These are phyloP conservation scores for Penicillium brevicompactum DNA, from an alignment of 2,329 filamentous ascomycete species.

Conservation along the genomic window DNA sequence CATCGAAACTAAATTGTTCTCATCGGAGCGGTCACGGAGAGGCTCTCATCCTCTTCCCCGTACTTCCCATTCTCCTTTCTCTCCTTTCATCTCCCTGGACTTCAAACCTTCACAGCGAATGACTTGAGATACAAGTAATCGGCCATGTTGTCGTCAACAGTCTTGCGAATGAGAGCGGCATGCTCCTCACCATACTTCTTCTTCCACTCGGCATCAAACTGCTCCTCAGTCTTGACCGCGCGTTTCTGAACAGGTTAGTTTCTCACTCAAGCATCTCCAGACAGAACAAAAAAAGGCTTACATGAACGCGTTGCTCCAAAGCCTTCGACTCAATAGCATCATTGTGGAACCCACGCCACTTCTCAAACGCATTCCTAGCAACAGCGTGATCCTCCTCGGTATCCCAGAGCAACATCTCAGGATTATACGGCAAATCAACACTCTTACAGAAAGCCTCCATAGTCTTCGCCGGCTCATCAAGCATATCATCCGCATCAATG, in stretches of 20 bases:
- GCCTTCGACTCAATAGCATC: conserved; percentile 84
- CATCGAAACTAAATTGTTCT: conserved; percentile 31
- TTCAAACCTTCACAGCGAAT: conserved; percentile 58
- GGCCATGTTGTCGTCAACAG: conserved; percentile 60
- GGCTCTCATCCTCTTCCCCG: not conserved
- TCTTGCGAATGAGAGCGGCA: conserved; percentile 60
- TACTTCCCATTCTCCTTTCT: conserved; percentile 2
- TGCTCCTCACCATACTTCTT: conserved; percentile 63
- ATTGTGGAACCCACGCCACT: conserved; percentile 97
- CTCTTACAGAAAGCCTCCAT: conserved; percentile 79
- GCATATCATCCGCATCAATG: conserved; percentile 89
- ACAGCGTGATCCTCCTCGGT: conserved; percentile 69
- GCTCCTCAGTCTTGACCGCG: conserved; percentile 50
- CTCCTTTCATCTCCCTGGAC: not conserved
- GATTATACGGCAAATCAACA: conserved; percentile 74
- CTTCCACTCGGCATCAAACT: conserved; percentile 62
- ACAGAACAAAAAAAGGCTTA: conserved; percentile 29
- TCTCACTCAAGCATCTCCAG: not conserved
- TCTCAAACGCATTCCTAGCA: conserved; percentile 80
- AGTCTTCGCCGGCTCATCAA: conserved; percentile 77
- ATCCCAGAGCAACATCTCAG: conserved; percentile 83
- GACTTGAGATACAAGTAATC: conserved; percentile 68
- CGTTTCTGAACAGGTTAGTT: conserved; percentile 17
- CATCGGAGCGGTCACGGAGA: conserved; percentile 13
- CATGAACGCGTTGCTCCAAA: conserved; percentile 62